Base-by-base conservation (phyloP, 2,329 filamentous ascomycete species). In the Paraphaeosphaeria sporulosa region DNA sequence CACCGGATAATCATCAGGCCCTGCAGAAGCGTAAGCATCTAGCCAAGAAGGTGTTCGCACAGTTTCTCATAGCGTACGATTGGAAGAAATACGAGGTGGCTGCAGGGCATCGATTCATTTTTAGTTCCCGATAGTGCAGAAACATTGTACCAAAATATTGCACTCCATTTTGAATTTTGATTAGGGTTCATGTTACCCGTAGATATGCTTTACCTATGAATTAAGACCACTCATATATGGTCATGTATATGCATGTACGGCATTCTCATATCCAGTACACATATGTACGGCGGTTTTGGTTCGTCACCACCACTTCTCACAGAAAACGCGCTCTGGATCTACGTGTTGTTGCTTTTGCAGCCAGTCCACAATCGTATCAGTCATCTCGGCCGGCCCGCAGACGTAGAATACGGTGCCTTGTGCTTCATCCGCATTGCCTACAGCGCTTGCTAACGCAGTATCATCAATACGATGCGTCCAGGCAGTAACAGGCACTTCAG, bases 271-370 rank as follows among this genome's bases (percentile, higher is more conserved):
- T 27, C 6, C 3, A 6, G 25, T 27, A 27, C 25, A 3, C 3
- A 6, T 21, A 19, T 47, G 23, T 44, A 17, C 5, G 25, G 15
- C 12, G 27, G 21, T 32, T 23, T 21, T 5, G 32, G 23, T 10
- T 8, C 15, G 13, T 65, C 70, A 84, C 82, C 82, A 84, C 82
- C 82, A 84, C 68, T 83, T 84, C 70, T 84, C 82, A 64, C 80
- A 83, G 6, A 83, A 63, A 9, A 84, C 81, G 30, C 73, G 70
- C 40, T 77, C 76, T 19, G 70, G 61, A 23, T 64, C 63, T 64
- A 84, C 77, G 9, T 79, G 74, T 5, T 76, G 65, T 63, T 80
- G 76, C 32, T 64, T 68, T 46, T 70, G 67, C 58, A 83, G 58
- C 52, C 76, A 78, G 6, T 73, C 71, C 4, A 83, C 81, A 49